Evolutionary conservation across 768 basidiomycete species (phyloP), one percentile per base, ranked within the genome.

Genomic region (Gyrodon lividus): DNA sequence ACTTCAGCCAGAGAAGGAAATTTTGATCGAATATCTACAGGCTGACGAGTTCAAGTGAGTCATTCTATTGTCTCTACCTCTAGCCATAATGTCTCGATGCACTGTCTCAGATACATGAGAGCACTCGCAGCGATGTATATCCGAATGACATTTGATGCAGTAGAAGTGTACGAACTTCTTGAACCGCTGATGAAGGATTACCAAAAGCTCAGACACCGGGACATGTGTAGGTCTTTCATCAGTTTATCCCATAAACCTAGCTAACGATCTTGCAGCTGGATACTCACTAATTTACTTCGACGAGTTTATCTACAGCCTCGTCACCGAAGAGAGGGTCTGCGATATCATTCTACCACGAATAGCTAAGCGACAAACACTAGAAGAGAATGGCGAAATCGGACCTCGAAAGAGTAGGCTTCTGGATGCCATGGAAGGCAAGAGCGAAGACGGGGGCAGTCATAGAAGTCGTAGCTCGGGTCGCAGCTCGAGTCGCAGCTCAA

Each of bases 41-140:
- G 97, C 93, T 6, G 97, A 98, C 54, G 97, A 99, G 68, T 99
- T 98, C 79, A 99, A 99, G 97, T 96, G 58, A 48, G 88, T 75
- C n/a, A 22, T 6, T 28, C 2, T 46, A 3, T 24, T 35, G 10
- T 47, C 24, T 43, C 7, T 37, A 13, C 7, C 10, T 13, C 31
- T 26, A 33, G 17, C 17, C 22, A 31, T 10, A 7, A 33, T 22
- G 9, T 39, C 45, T 26, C 57, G 19, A 54, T 43, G 6, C 46
- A 19, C 20, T 55, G 19, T 28, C 7, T 5, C 55, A 98, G 96
- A 68, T 99, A 99, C 67, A 76, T 99, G 55, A 81, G 97, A 56
- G 96, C 96, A 0, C 73, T 99, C 22, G 92, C 96, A 4, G 92
- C 86, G 5, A 81, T 98, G 69, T 99, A 99, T 64, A 81, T 98